Conservation (phyloP, 1,139 yeast genomes). For the Blastobotrys elegans region DNA sequence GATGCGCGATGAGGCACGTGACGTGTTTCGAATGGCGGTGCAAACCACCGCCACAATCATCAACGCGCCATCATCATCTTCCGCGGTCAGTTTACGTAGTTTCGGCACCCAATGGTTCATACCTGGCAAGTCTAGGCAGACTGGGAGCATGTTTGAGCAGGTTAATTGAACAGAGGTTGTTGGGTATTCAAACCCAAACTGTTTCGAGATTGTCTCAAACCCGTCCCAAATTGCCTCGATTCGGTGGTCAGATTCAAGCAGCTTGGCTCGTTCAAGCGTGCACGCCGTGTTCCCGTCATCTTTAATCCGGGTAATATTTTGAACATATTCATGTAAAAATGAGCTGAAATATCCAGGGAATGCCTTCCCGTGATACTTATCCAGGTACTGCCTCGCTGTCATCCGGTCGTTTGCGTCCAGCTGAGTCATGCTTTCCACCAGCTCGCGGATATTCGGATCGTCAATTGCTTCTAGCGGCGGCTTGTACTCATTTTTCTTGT, state of each 20-base stretch:
- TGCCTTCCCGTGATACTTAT: conserved; percentile 42
- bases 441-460: conserved; percentile 45
- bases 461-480: conserved; percentile 58
- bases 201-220: conserved; percentile 48
- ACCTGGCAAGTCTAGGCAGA: conserved; percentile 50
- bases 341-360: conserved; percentile 72
- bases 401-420: conserved; percentile 58
- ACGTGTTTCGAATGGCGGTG: conserved; percentile 61
- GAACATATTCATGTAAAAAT: conserved; percentile 65
- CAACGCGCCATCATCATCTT: conserved; percentile 48
- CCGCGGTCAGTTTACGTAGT: conserved; percentile 26
- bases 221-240: conserved; percentile 54
- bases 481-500: conserved; percentile 59
- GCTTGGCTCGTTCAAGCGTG: conserved; percentile 26
- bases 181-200: conserved; percentile 42
- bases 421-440: conserved; percentile 59
- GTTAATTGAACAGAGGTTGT: not conserved
- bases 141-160: conserved; percentile 29
- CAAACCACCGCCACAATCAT: conserved; percentile 60
- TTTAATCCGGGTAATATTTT: conserved; percentile 38
- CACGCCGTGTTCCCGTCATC: not conserved
- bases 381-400: conserved; percentile 50
- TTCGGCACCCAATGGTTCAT: conserved; percentile 29
- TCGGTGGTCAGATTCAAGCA: conserved; percentile 51
- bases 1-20: conserved; percentile 55